A percentile compares a stretch with the other conserved stretches of the same genome.
phyloP scores from a whole-genome alignment of 768 basidiomycete species.

The Solioccasus polychromus region DNA sequence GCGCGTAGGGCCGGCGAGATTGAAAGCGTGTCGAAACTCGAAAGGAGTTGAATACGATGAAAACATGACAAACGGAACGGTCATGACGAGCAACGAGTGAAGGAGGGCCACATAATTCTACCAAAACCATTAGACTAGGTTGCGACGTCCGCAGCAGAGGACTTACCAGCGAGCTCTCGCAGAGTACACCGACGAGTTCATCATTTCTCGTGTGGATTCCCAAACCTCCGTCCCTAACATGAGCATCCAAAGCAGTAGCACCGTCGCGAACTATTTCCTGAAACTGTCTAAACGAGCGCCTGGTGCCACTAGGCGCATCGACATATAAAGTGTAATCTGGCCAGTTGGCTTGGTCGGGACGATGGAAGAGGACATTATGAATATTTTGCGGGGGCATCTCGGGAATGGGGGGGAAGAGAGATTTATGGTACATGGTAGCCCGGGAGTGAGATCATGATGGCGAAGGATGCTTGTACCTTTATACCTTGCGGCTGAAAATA shows the following conservation, averaged over 20 bases:
- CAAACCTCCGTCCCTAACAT: slow-evolving; percentile 50
- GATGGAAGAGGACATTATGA: slow-evolving; percentile 52
- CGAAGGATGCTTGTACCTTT: too few relatives aligned
- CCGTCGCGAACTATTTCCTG: slow-evolving; percentile 48
- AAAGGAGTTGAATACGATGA: slow-evolving; percentile 54
- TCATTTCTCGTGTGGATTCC: slow-evolving; percentile 45
- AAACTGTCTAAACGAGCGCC: slow-evolving; percentile 47
- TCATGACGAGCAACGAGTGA: slow-evolving; percentile 45
- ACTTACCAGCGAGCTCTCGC: slow-evolving; percentile 62
- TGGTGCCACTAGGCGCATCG: slow-evolving; percentile 50
- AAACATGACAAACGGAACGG: slow-evolving; percentile 52
- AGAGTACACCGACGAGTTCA: slow-evolving; percentile 68
- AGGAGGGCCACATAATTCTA: slow-evolving; percentile 57
- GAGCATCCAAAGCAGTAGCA: slow-evolving; percentile 54
- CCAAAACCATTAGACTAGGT: neutral
- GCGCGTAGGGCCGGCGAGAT: slow-evolving; percentile 45
- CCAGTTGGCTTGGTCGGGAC: slow-evolving; percentile 53
- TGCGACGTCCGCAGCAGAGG: neutral
- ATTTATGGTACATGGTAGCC: slow-evolving; percentile 51
- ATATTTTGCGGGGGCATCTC: slow-evolving; percentile 48
- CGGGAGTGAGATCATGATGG: neutral
- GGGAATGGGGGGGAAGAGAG: slow-evolving; percentile 54
- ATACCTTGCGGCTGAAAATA: too few relatives aligned
- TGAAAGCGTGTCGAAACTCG: slow-evolving; percentile 52
- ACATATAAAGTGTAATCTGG: slow-evolving; percentile 55